Conservation (phyloP, 768 basidiomycete genomes). For the Boletus fagicola region DNA sequence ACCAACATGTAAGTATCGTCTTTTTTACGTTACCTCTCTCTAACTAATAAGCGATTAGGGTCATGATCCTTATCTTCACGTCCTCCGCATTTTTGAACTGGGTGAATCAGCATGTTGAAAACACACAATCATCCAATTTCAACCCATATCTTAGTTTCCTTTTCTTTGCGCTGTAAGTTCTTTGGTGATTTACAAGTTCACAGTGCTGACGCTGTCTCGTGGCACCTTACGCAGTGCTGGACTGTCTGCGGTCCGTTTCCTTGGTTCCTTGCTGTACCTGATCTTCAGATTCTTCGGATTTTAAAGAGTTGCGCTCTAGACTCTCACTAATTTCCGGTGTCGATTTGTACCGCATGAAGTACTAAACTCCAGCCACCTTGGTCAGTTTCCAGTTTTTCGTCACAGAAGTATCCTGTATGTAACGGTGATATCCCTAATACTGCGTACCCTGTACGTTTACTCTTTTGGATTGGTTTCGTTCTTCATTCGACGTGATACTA, state of each 20-base stretch:
- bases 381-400: neutral
- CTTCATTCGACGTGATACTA: neutral
- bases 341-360: conserved; percentile 6
- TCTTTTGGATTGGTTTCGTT: neutral
- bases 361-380: neutral
- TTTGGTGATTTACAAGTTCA: neutral
- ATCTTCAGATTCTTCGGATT: conserved; percentile 69
- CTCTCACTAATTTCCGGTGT: neutral
- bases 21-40: neutral
- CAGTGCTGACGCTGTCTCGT: conserved; percentile 4
- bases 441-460: conserved; percentile 15
- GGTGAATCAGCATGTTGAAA: conserved; percentile 57
- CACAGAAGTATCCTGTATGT: conserved; percentile 3
- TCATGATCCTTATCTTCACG: conserved; percentile 74
- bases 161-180: conserved; percentile 61
- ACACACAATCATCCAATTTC: conserved; percentile 55
- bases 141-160: conserved; percentile 89
- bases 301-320: conserved; percentile 30
- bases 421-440: conserved; percentile 7
- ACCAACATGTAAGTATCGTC: conserved; percentile 67
- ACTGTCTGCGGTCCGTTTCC: conserved; percentile 77
- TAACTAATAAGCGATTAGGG: conserved; percentile 34
- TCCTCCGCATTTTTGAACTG: conserved; percentile 74
- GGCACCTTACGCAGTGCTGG: conserved; percentile 52
- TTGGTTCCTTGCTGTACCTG: conserved; percentile 76